phyloP scores from a whole-genome alignment of 1,139 yeast species.

The Kluyveromyces sp. region DNA sequence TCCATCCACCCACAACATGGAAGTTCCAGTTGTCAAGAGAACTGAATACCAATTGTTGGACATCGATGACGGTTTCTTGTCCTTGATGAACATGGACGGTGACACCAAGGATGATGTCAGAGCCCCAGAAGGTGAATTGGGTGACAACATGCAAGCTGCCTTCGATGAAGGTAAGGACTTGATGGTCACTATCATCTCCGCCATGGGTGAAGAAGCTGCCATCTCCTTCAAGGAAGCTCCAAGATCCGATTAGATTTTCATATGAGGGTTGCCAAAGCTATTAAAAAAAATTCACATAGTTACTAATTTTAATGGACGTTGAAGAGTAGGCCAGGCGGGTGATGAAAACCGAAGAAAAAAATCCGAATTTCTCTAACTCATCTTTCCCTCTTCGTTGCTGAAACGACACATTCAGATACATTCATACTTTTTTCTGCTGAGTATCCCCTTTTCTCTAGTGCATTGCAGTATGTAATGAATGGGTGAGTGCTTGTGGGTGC shows the following conservation, averaged over 20 bases:
- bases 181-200: constrained; percentile 88
- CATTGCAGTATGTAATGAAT: no score
- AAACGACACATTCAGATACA: no score
- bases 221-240: constrained; percentile 98
- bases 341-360: no score
- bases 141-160: constrained; percentile 82
- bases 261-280: not conserved
- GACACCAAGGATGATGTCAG: constrained; percentile 98
- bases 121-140: constrained; percentile 96
- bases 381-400: no score
- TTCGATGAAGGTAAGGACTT: constrained; percentile 98
- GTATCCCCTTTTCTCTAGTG: no score
- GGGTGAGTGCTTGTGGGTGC: no score
- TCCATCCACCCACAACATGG: constrained; percentile 99
- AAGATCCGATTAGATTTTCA: constrained; percentile 39
- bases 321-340: not conserved
- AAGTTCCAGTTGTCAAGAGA: constrained; percentile 96
- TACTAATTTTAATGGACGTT: not conserved
- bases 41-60: constrained; percentile 94
- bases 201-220: constrained; percentile 99
- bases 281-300: not conserved
- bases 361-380: no score
- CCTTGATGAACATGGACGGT: constrained; percentile 95
- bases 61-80: constrained; percentile 96
- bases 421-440: no score